A percentile compares a stretch with the other conserved stretches of the same genome.
These are phyloP conservation scores for Periconia sp. DNA, from an alignment of 2,329 filamentous ascomycete species.

Conservation along the genomic window DNA sequence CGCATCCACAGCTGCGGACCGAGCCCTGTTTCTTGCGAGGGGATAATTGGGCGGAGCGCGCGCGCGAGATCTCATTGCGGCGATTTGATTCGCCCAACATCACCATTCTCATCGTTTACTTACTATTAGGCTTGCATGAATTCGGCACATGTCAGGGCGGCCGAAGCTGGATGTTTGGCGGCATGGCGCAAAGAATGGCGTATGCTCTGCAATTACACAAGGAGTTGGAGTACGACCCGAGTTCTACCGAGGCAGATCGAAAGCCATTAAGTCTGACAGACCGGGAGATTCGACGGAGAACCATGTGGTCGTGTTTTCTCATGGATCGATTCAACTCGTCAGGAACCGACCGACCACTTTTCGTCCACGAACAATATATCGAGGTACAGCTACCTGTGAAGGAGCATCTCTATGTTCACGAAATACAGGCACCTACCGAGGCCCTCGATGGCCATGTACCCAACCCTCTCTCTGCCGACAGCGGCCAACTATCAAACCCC, in stretches of 20 bases:
- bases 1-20: conserved; percentile 75
- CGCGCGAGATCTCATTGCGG: conserved; percentile 82
- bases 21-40: conserved; percentile 83
- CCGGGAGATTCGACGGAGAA: conserved; percentile 85
- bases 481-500: conserved; percentile 66
- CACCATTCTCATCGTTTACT: conserved; percentile 86
- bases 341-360: conserved; percentile 87
- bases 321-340: conserved; percentile 99
- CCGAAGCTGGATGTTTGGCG: conserved; percentile 92
- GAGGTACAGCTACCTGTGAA: conserved; percentile 89
- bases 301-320: conserved; percentile 97
- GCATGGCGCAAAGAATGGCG: conserved; percentile 94
- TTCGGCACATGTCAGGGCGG: conserved; percentile 97
- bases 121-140: conserved; percentile 88
- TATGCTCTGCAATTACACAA: conserved; percentile 92
- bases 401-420: conserved; percentile 85
- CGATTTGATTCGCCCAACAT: conserved; percentile 95
- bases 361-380: conserved; percentile 85
- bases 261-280: conserved; percentile 83
- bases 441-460: conserved; percentile 72
- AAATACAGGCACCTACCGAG: conserved; percentile 87
- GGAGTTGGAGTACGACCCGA: conserved; percentile 81
- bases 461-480: conserved; percentile 62
- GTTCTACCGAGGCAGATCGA: conserved; percentile 60
- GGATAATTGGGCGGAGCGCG: conserved; percentile 85